These are phyloP conservation scores for Ogataea wickerhamii DNA, from an alignment of 805 yeast genomes.

Conservation along the genomic window DNA sequence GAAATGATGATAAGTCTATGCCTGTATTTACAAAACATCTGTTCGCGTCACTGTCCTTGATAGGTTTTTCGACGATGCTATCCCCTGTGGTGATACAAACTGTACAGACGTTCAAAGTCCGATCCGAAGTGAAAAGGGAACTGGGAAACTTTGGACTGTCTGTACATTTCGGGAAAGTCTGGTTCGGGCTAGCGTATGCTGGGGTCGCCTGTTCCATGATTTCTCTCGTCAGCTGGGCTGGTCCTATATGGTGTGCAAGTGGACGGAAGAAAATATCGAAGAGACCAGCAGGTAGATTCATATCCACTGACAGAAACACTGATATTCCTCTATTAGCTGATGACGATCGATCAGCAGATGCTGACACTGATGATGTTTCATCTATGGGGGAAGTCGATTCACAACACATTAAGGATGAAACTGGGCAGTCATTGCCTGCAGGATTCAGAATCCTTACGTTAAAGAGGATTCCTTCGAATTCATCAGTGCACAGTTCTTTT, in stretches of 20 bases:
- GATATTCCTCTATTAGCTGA: background rate
- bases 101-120: conserved; percentile 20
- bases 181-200: conserved; percentile 42
- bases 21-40: conserved; percentile 36
- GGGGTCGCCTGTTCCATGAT: conserved; percentile 23
- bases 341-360: too few species aligned
- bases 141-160: conserved; percentile 46
- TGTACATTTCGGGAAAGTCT: conserved; percentile 39
- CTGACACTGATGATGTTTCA: too few species aligned
- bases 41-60: conserved; percentile 35
- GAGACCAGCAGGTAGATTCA: background rate
- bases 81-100: conserved; percentile 27
- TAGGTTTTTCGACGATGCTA: conserved; percentile 31
- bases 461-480: background rate
- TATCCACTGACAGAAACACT: background rate
- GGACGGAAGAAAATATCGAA: conserved; percentile 24
- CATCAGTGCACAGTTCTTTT: background rate
- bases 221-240: conserved; percentile 32
- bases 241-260: conserved; percentile 53
- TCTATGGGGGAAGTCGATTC: too few species aligned
- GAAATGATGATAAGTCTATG: conserved; percentile 31
- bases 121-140: conserved; percentile 27
- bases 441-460: background rate
- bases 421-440: too few species aligned
- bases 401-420: too few species aligned